Percentiles rank a stretch among this genome's conserved stretches.
These are phyloP conservation scores for Cladosporium sp. DNA, from an alignment of 2,329 filamentous ascomycete species.

Conservation along the genomic window DNA sequence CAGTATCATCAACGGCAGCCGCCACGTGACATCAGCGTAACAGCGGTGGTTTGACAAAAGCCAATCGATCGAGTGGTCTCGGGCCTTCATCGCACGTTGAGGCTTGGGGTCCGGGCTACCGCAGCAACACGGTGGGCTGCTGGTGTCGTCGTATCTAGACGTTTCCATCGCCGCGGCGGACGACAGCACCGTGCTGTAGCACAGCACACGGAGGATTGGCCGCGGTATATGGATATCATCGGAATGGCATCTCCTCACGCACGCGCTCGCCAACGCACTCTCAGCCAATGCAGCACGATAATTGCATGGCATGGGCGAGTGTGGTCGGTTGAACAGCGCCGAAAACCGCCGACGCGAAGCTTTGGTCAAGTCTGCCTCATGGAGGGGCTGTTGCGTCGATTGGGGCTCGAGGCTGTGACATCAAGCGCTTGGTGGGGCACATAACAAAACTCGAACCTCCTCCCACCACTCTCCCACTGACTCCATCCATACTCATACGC, in stretches of 20 bases:
- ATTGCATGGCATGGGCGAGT: not conserved
- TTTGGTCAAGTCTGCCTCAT: not conserved
- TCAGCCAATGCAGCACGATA: not conserved
- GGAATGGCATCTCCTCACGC: not conserved
- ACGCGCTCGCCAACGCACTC: not conserved
- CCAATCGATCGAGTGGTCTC: conserved; percentile 5
- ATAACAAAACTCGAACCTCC: conserved; percentile 12
- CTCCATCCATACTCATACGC: not conserved
- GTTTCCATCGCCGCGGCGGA: conserved; percentile 3
- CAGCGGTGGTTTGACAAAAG: not conserved
- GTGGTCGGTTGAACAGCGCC: not conserved
- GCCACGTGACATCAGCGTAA: conserved; percentile 12
- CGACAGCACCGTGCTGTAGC: not conserved
- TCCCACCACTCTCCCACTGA: not conserved
- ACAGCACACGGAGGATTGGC: not conserved
- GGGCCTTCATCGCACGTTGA: conserved; percentile 10
- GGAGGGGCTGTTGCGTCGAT: not conserved
- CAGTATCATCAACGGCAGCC: not conserved
- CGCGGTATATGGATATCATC: not conserved
- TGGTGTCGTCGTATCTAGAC: not conserved
- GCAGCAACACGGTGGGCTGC: conserved; percentile 2
- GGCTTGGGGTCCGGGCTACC: conserved; percentile 8
- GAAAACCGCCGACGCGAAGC: not conserved
- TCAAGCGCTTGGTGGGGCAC: conserved; percentile 8
- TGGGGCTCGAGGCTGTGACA: not conserved